Percentiles rank a stretch among this genome's conserved stretches.
Conservation (phyloP, 2,329 filamentous ascomycete genomes). For the Geoglossum cookeanum region DNA sequence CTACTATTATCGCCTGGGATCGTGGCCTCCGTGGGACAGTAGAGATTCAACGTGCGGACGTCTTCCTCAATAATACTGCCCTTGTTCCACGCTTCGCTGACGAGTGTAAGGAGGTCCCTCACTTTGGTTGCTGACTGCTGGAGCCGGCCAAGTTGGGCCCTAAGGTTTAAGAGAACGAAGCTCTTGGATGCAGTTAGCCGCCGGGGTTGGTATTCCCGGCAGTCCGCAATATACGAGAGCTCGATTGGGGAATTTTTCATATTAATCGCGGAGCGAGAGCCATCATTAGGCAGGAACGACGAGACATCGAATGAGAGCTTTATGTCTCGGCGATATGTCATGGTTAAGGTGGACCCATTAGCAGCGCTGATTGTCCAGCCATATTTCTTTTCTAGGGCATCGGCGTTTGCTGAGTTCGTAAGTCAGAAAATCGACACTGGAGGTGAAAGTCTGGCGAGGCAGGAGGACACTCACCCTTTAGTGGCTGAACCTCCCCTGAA, state of each 20-base stretch:
- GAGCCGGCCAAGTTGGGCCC: constrained; percentile 44
- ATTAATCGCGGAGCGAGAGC: constrained; percentile 1
- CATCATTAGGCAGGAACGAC: constrained; percentile 31
- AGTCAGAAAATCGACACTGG: constrained; percentile 19
- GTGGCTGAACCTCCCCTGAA: constrained; percentile 52
- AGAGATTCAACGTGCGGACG: constrained; percentile 40
- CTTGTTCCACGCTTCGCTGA: constrained; percentile 46
- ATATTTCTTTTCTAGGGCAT: constrained; percentile 42
- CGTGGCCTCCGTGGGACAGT: constrained; percentile 43
- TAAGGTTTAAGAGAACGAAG: constrained; percentile 56
- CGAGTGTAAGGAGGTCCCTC: constrained; percentile 36
- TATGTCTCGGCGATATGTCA: constrained; percentile 54
- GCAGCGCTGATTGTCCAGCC: constrained; percentile 57
- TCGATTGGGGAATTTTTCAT: constrained; percentile 4
- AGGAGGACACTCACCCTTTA: constrained; percentile 45
- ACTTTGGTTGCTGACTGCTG: constrained; percentile 38
- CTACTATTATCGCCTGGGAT: constrained; percentile 44
- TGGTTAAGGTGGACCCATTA: constrained; percentile 42
- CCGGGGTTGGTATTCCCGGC: constrained; percentile 19
- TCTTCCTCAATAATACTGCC: constrained; percentile 40
- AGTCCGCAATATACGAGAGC: constrained; percentile 42
- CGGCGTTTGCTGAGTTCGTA: constrained; percentile 37
- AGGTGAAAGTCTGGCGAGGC: neutral
- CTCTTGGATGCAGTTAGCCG: constrained; percentile 46
- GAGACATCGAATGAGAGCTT: constrained; percentile 52